Conservation (phyloP, 768 basidiomycete species). For the Collybia mongolica region DNA sequence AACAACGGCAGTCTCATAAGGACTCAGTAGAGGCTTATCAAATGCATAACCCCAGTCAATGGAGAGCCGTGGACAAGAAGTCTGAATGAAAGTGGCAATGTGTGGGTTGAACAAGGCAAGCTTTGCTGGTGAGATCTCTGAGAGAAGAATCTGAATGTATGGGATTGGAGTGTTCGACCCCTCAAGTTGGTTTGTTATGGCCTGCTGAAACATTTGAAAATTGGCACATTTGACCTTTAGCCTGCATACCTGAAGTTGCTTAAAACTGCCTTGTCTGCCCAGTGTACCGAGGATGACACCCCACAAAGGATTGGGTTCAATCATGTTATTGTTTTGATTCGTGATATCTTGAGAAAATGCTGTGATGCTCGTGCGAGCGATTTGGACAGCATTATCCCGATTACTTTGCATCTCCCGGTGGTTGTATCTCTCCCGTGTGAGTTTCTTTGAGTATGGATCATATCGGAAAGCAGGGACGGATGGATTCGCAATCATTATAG, state of each 20-base stretch:
- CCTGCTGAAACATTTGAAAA: conserved; percentile 35
- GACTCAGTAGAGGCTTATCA: conserved; percentile 80
- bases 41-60: conserved; percentile 99
- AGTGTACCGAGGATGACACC: conserved; percentile 93
- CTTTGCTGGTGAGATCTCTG: conserved; percentile 96
- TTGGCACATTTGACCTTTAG: not conserved
- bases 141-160: conserved; percentile 89
- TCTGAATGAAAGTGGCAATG: conserved; percentile 91
- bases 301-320: conserved; percentile 53
- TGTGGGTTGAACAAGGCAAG: conserved; percentile 79
- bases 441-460: conserved; percentile 97
- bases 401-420: conserved; percentile 82
- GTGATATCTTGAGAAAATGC: conserved; percentile 19
- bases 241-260: conserved; percentile 68
- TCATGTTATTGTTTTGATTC: not conserved
- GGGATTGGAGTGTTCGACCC: conserved; percentile 56
- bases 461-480: conserved; percentile 93
- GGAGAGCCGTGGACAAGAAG: conserved; percentile 92
- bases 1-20: conserved; percentile 90
- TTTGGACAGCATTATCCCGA: conserved; percentile 72
- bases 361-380: conserved; percentile 66
- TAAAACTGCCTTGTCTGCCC: conserved; percentile 91
- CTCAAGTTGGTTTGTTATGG: conserved; percentile 71
- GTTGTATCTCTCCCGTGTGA: conserved; percentile 90
- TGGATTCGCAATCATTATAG: conserved; percentile 99